Percentiles rank a stretch among this genome's conserved stretches.
Conservation (phyloP, 495 filamentous ascomycete species). For the Xylaria bambusicola region DNA sequence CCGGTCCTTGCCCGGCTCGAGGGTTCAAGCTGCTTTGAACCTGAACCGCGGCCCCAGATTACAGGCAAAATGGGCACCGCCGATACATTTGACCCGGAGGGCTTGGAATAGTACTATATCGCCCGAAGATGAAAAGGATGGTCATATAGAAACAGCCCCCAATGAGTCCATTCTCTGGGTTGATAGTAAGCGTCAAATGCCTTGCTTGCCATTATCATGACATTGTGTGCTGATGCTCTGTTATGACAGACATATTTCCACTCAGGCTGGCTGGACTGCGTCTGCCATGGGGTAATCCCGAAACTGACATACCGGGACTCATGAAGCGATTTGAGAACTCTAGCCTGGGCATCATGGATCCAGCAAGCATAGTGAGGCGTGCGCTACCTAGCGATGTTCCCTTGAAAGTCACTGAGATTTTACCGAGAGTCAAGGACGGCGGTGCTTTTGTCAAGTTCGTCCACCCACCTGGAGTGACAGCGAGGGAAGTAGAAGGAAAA, state of each 20-base stretch:
- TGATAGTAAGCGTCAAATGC: conserved; percentile 63
- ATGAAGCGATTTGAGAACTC: conserved; percentile 65
- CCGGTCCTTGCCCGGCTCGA: conserved; percentile 32
- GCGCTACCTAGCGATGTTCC: conserved; percentile 60
- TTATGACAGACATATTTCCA: conserved; percentile 73
- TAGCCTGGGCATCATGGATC: conserved; percentile 61
- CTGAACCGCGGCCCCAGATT: conserved; percentile 21
- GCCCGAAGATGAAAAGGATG: conserved; percentile 58
- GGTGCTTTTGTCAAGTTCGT: conserved; percentile 91
- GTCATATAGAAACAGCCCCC: conserved; percentile 70
- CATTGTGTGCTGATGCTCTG: conserved; percentile 15
- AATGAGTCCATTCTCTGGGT: conserved; percentile 87
- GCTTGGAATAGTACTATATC: conserved; percentile 44
- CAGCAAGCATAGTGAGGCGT: conserved; percentile 60
- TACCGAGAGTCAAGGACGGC: conserved; percentile 85
- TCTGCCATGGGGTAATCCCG: conserved; percentile 54
- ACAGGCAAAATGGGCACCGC: conserved; percentile 24
- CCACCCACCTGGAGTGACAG: conserved; percentile 53
- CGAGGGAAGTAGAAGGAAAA: conserved; percentile 59
- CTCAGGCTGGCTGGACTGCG: conserved; percentile 70
- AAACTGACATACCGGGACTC: conserved; percentile 58
- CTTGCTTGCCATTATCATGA: not conserved
- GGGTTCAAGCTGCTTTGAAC: conserved; percentile 19
- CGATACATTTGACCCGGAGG: not conserved
- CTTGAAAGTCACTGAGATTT: conserved; percentile 73